Base-by-base conservation (phyloP, 768 basidiomycete genomes). In the Boletales sp. region DNA sequence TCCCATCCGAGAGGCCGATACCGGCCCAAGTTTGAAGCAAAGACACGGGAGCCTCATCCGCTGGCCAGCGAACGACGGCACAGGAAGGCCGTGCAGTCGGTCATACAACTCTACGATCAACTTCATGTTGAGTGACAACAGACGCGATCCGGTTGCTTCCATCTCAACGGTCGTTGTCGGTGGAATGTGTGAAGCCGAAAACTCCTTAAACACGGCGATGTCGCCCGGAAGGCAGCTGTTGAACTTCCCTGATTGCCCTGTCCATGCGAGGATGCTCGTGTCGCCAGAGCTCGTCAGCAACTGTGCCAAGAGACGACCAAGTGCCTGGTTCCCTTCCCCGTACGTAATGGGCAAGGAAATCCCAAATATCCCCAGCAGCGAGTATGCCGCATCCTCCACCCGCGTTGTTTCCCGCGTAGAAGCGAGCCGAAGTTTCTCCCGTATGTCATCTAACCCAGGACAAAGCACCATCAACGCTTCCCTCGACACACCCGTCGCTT, bases 41-140 rank as follows among this genome's bases (percentile, higher is more conserved):
- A 51, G 19, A 21, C 53, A 55, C 1, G 56, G 53, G 29, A 57
- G 46, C 19, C 18, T 50, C 42, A 57, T 17, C n/a, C 41, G 39
- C 21, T 27, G 13, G 11, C 47, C 47, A 11, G 19, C 12, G 4
- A 55, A 40, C 3, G 4, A 44, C 3, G 53, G 42, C 10, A 35
- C 21, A 2, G 19, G 35, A 8, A 55, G 40, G 1, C 37, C 43
- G 5, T 35, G 2, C 11, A 53, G 30, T 12, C 35, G 52, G 35
- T 50, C 35, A 34, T 53, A 51, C 17, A 53, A 17, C 3, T 9
- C 15, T 15, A 27, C n/a, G 11, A n/a, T 8, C 18, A 14, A 11
- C 0, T n/a, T 6, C 31, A 21, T 11, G 10, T 17, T 14, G 29
- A 11, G 24, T 1, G 15, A 18, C 12, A 43, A 50, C 8, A 18